phyloP scores from a whole-genome alignment of 208 protist genomes.

The Leishmania tropica region DNA sequence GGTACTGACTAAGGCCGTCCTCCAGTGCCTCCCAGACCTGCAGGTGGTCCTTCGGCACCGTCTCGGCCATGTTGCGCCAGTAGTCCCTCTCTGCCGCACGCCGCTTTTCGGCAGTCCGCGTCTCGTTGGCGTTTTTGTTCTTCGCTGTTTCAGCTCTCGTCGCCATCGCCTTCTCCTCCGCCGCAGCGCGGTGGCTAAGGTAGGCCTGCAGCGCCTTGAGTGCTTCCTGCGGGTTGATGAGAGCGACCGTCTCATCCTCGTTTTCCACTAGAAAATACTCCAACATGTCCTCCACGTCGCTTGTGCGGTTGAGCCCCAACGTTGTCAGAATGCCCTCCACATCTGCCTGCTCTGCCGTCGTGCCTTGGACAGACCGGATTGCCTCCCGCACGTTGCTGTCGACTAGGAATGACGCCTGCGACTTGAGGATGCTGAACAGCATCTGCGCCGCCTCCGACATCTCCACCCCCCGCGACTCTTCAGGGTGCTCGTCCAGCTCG shows the following conservation, averaged over 20 bases:
- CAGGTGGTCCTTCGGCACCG: conserved; percentile 80
- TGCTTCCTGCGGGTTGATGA: conserved; percentile 87
- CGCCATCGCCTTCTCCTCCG: conserved; percentile 22
- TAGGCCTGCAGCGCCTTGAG: conserved; percentile 82
- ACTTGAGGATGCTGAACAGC: conserved; percentile 86
- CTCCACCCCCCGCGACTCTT: conserved; percentile 59
- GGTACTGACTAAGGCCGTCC: conserved; percentile 88
- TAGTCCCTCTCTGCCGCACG: conserved; percentile 75
- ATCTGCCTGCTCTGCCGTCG: conserved; percentile 82
- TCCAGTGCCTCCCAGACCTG: conserved; percentile 91
- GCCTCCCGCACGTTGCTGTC: conserved; percentile 79
- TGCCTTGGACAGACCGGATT: conserved; percentile 63
- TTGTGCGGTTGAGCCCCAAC: conserved; percentile 84
- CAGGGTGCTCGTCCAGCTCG: conserved; percentile 42
- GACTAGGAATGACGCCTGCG: conserved; percentile 88
- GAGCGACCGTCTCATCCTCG: conserved; percentile 63
- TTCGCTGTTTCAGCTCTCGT: conserved; percentile 13
- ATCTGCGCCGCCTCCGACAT: conserved; percentile 80
- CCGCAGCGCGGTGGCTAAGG: conserved; percentile 66
- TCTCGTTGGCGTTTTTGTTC: conserved; percentile 19
- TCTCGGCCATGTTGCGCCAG: conserved; percentile 82
- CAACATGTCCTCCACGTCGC: conserved; percentile 90
- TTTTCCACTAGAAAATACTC: conserved; percentile 83
- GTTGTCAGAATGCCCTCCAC: conserved; percentile 94
- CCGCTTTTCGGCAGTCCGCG: conserved; percentile 40